phyloP scores from a whole-genome alignment of 352 stramenopile species.

The Pythium folliculosum region DNA sequence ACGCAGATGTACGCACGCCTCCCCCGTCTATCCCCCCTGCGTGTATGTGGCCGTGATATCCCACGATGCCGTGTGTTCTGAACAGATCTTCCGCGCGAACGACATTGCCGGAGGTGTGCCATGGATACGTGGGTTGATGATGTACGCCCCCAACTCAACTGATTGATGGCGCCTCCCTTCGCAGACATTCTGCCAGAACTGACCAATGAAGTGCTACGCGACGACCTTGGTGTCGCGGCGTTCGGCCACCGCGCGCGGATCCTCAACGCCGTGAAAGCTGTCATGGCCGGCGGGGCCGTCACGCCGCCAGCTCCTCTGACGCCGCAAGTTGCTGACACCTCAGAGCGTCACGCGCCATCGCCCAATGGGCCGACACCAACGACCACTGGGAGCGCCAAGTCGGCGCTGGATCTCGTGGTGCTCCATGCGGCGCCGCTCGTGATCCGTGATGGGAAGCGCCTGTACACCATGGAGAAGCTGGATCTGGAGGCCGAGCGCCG shows the following conservation, averaged over 20 bases:
- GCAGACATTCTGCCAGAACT: slow-evolving; percentile 62
- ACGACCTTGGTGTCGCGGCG: slow-evolving; percentile 60
- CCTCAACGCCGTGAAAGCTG: slow-evolving; percentile 48
- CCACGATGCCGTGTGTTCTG: neutral
- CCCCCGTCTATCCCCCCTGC: neutral
- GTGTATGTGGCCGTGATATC: no score
- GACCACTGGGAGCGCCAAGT: slow-evolving; percentile 28
- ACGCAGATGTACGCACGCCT: slow-evolving; percentile 19
- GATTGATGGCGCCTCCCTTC: neutral
- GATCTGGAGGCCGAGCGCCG: slow-evolving; percentile 70
- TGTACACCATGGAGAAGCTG: slow-evolving; percentile 84
- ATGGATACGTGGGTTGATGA: neutral
- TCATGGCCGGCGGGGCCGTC: slow-evolving; percentile 21
- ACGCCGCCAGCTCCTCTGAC: neutral
- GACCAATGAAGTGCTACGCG: slow-evolving; percentile 56
- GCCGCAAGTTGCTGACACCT: no score
- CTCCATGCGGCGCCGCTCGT: slow-evolving; percentile 80
- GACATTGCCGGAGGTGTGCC: slow-evolving; percentile 31
- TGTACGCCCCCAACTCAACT: neutral
- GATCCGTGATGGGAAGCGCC: slow-evolving; percentile 63
- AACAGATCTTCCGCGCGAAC: slow-evolving; percentile 27
- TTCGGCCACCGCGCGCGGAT: slow-evolving; percentile 68
- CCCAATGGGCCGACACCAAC: neutral
- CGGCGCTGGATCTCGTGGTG: slow-evolving; percentile 68
- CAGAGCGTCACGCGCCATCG: neutral